These are phyloP conservation scores for Tolypocladium sp. DNA, from an alignment of 2,329 filamentous ascomycete species.

Conservation along the genomic window DNA sequence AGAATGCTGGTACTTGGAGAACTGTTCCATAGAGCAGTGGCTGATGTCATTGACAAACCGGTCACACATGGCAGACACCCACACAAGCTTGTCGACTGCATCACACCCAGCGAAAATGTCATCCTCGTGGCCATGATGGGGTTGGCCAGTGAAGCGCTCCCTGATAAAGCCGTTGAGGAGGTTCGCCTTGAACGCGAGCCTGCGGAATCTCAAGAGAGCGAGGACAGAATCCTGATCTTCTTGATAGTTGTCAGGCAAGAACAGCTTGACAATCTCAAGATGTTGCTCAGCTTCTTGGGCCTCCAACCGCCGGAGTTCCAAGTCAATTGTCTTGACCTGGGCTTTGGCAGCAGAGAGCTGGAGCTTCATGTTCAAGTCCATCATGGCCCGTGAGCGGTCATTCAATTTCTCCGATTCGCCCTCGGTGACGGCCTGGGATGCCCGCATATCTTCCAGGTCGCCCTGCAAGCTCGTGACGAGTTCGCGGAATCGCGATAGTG, in stretches of 20 bases:
- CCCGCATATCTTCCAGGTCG: slow-evolving; percentile 85
- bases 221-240: slow-evolving; percentile 78
- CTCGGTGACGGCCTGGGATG: slow-evolving; percentile 86
- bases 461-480: slow-evolving; percentile 77
- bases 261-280: slow-evolving; percentile 78
- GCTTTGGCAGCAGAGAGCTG: slow-evolving; percentile 85
- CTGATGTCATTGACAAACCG: slow-evolving; percentile 76
- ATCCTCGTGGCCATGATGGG: slow-evolving; percentile 62
- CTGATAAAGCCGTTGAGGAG: slow-evolving; percentile 71
- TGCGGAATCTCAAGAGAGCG: slow-evolving; percentile 78
- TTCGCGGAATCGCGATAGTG: slow-evolving; percentile 78
- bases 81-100: slow-evolving; percentile 75
- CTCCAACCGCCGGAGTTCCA: slow-evolving; percentile 78
- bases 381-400: slow-evolving; percentile 82
- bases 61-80: slow-evolving; percentile 74
- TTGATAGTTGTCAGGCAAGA: slow-evolving; percentile 77
- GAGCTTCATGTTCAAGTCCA: slow-evolving; percentile 92
- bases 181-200: slow-evolving; percentile 79
- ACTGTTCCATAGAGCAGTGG: slow-evolving; percentile 68
- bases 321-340: slow-evolving; percentile 87
- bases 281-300: slow-evolving; percentile 85
- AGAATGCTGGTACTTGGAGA: slow-evolving; percentile 68
- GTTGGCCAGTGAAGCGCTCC: slow-evolving; percentile 62
- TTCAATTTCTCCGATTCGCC: slow-evolving; percentile 86
- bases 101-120: slow-evolving; percentile 74